Conservation (phyloP, 306 rosid species). For the Corylus avellana region DNA sequence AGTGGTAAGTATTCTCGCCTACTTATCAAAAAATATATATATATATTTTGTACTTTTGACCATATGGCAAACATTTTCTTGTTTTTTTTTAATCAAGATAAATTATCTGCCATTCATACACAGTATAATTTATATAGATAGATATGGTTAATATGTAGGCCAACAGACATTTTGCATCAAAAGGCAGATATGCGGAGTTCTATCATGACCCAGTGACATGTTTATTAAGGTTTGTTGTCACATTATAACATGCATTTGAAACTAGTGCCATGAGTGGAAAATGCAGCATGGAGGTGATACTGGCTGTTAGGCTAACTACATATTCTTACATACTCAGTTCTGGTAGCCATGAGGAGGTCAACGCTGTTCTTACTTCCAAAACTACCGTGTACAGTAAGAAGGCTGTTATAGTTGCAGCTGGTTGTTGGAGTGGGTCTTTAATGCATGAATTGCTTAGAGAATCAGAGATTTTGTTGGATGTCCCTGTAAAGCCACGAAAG, state of each 20-base stretch:
- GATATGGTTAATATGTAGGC: constrained; percentile 43
- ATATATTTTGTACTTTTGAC: constrained; percentile 10
- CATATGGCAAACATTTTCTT: background rate
- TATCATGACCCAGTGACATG: constrained; percentile 71
- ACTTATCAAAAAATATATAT: too few species aligned
- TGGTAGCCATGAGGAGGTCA: constrained; percentile 48
- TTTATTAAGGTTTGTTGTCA: constrained; percentile 62
- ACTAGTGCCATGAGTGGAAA: constrained; percentile 5
- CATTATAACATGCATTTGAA: constrained; percentile 9
- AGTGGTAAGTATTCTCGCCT: too few species aligned
- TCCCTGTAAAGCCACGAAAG: constrained; percentile 89
- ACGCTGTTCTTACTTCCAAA: constrained; percentile 63
- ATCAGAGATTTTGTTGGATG: constrained; percentile 57
- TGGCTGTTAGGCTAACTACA: constrained; percentile 17
- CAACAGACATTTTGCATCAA: constrained; percentile 53
- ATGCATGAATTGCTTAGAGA: constrained; percentile 61
- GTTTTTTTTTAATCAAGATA: background rate
- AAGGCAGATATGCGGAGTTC: constrained; percentile 83
- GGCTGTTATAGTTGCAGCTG: constrained; percentile 82
- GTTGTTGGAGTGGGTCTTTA: constrained; percentile 96
- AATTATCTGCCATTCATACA: constrained; percentile 14
- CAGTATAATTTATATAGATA: constrained; percentile 7
- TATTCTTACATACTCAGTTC: constrained; percentile 50
- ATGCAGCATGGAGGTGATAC: constrained; percentile 4
- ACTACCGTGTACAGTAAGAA: constrained; percentile 61